Percentiles rank a stretch among this genome's conserved stretches.
phyloP scores from a whole-genome alignment of 73 alveolate species.

The Breviolum minutum region DNA sequence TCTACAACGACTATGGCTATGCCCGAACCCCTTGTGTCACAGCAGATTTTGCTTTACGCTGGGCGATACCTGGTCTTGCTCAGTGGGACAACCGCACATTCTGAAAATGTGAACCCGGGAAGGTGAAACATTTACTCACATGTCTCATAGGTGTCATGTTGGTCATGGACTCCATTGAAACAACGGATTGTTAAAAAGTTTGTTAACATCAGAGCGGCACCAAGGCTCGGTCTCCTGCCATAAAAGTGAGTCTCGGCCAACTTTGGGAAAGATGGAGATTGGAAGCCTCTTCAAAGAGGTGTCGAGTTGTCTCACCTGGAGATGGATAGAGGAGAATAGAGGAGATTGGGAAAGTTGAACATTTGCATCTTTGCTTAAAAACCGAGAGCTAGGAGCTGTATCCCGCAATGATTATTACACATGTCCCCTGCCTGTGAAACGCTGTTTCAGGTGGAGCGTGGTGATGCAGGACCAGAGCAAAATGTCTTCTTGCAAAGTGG shows the following conservation, averaged over 20 bases:
- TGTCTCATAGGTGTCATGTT: no score
- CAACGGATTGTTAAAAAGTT: no score
- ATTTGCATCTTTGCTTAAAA: no score
- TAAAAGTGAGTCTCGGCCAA: slow-evolving; percentile 12
- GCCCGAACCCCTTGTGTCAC: background rate
- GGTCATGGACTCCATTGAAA: no score
- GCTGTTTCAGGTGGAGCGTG: slow-evolving; percentile 49
- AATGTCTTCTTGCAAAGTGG: slow-evolving; percentile 12
- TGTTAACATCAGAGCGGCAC: no score
- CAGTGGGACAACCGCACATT: background rate
- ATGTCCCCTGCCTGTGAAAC: background rate
- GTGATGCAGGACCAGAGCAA: slow-evolving; percentile 5
- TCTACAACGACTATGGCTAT: background rate
- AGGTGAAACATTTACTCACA: no score
- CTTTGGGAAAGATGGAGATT: slow-evolving; percentile 5
- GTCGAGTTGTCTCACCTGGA: background rate
- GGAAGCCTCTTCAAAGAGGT: background rate
- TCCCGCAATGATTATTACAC: no score
- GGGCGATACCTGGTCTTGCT: background rate
- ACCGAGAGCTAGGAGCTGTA: no score
- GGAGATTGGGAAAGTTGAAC: no score
- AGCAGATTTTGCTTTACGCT: slow-evolving; percentile 29
- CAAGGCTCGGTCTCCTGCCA: slow-evolving; percentile 8
- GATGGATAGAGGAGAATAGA: no score
- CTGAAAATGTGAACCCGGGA: background rate